A percentile compares a stretch with the other conserved stretches of the same genome.
These are phyloP conservation scores for Wickerhamomyces canadensis DNA, from an alignment of 805 yeast genomes.

Conservation along the genomic window DNA sequence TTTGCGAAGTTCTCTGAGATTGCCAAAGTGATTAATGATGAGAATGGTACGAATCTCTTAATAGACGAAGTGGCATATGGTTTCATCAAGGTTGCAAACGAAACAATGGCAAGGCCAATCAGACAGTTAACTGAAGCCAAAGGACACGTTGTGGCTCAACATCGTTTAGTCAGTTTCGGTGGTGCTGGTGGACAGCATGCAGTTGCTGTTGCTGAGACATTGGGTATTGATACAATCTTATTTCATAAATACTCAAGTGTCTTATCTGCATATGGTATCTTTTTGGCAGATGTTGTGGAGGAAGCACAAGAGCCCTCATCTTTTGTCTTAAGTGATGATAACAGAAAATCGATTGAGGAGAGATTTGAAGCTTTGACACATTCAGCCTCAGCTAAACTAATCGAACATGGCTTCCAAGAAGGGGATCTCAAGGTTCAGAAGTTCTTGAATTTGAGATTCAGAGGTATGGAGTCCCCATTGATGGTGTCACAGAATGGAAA, in stretches of 20 bases:
- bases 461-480: conserved; percentile 85
- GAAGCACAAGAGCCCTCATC: conserved; percentile 76
- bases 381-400: conserved; percentile 37
- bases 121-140: conserved; percentile 80
- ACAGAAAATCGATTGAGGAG: conserved; percentile 30
- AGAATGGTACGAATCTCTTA: conserved; percentile 34
- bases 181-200: conserved; percentile 96
- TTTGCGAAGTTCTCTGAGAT: conserved; percentile 44
- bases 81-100: conserved; percentile 77
- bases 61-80: conserved; percentile 75
- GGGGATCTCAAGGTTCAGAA: conserved; percentile 49
- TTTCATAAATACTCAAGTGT: conserved; percentile 81
- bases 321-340: conserved; percentile 29
- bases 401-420: conserved; percentile 47
- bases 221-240: conserved; percentile 64
- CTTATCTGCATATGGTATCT: conserved; percentile 83
- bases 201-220: conserved; percentile 61
- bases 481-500: conserved; percentile 41
- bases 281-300: conserved; percentile 77
- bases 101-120: conserved; percentile 87
- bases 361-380: conserved; percentile 41
- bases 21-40: conserved; percentile 49
- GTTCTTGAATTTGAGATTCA: conserved; percentile 72
- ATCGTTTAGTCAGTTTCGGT: conserved; percentile 78
- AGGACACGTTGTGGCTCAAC: conserved; percentile 62